Evolutionary conservation across 1,284 basidiomycete genomes (phyloP).

Genomic region (Laetiporus sulphureus): DNA sequence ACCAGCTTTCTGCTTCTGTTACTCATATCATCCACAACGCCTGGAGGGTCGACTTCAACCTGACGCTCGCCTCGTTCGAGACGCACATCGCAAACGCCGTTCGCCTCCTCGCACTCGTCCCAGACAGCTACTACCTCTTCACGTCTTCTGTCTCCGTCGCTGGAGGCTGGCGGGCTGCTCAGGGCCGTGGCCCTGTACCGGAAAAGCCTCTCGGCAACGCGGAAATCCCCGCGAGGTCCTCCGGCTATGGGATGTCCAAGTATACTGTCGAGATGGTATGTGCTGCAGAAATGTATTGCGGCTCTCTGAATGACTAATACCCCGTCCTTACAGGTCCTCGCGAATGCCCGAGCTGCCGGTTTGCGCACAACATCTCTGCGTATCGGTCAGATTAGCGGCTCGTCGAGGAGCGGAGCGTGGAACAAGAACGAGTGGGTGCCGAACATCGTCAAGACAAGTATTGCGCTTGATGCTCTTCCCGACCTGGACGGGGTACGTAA

Average conservation of each 20-base stretch:
- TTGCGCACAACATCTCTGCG: slow-evolving; percentile 30
- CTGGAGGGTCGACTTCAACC: slow-evolving; percentile 32
- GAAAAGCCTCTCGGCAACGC: slow-evolving; percentile 17
- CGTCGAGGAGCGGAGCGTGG: slow-evolving; percentile 32
- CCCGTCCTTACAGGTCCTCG: slow-evolving; percentile 21
- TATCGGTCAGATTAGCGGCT: slow-evolving; percentile 37
- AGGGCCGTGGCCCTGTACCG: slow-evolving; percentile 13
- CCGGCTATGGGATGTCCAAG: slow-evolving; percentile 34
- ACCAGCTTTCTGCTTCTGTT: slow-evolving; percentile 16
- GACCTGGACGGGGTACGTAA: slow-evolving; percentile 15
- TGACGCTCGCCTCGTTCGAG: slow-evolving; percentile 18
- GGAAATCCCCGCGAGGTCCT: slow-evolving; percentile 20
- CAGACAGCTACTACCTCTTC: slow-evolving; percentile 24
- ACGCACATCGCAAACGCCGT: slow-evolving; percentile 12
- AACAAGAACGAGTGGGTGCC: slow-evolving; percentile 39
- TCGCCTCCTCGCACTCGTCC: slow-evolving; percentile 18
- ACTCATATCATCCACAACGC: slow-evolving; percentile 29
- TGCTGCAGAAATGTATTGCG: no score
- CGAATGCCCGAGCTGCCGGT: slow-evolving; percentile 11
- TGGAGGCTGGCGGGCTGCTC: slow-evolving; percentile 5
- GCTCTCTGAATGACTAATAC: no score
- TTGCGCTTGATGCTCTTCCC: slow-evolving; percentile 24
- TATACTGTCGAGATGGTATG: slow-evolving; percentile 31
- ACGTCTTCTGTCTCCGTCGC: slow-evolving; percentile 23
- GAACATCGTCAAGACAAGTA: slow-evolving; percentile 30